phyloP scores from a whole-genome alignment of 2,329 filamentous ascomycete genomes.

The Aotearoamyces nothofagi region DNA sequence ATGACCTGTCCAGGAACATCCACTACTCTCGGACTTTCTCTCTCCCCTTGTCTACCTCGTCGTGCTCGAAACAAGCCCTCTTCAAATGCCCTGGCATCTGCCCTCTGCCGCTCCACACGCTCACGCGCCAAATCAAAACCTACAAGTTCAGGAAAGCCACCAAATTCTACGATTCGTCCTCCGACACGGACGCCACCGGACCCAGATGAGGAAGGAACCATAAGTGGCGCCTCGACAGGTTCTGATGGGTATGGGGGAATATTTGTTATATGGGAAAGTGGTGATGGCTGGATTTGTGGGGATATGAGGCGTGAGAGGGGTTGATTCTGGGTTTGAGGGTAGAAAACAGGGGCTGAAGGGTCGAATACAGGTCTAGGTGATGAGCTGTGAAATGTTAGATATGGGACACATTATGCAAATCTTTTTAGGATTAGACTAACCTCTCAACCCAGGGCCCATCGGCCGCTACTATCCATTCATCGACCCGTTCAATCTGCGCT shows the following conservation, averaged over 20 bases:
- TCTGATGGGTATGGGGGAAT: background rate
- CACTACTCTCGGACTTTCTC: background rate
- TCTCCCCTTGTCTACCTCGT: background rate
- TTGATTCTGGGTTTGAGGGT: background rate
- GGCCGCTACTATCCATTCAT: constrained; percentile 6
- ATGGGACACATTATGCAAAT: too few species aligned
- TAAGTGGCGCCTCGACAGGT: constrained; percentile 5
- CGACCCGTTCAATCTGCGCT: constrained; percentile 7
- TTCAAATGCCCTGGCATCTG: constrained; percentile 2
- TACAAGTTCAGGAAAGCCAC: constrained; percentile 11
- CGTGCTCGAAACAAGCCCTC: background rate
- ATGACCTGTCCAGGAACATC: background rate
- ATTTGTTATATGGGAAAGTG: background rate
- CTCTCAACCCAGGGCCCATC: constrained; percentile 5
- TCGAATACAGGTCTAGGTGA: background rate
- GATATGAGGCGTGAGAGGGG: background rate
- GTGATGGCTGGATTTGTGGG: background rate
- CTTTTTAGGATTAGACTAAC: constrained; percentile 6
- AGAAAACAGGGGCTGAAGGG: background rate
- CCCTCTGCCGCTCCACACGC: constrained; percentile 2
- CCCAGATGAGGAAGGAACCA: too few species aligned
- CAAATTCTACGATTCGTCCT: constrained; percentile 11
- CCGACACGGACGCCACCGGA: constrained; percentile 8
- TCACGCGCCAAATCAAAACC: constrained; percentile 5
- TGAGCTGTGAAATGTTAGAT: too few species aligned